Base-by-base conservation (phyloP, 2,329 filamentous ascomycete species). In the Nigrograna mackinnonii region DNA sequence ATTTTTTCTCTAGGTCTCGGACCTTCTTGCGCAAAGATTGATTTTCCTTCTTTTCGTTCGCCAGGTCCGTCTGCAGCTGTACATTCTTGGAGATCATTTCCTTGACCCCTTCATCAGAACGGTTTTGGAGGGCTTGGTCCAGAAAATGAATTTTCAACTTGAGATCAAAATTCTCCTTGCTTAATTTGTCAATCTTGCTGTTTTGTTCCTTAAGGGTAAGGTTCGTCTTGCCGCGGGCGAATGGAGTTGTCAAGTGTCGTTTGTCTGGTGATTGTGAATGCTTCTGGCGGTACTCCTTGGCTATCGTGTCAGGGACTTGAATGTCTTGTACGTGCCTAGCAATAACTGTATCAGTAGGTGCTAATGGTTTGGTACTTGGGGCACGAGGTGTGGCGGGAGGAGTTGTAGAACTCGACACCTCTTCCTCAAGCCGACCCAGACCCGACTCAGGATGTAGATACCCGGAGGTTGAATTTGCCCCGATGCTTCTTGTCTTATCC, bases 71-170 rank as follows among this genome's bases (percentile, higher is more conserved):
- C 69, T 95, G 94, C 36, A 97, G 79, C 64, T 96, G 91, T 4
- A 97, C 92, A 58, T 96, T 99, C 69, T 96, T 92, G 33, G 90
- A 91, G 57, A 97, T 95, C 86, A 96, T 95, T 66, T 96, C 92
- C 71, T 95, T 95, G 66, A 99, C 86, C 50, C 91, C 91, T 71
- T 97, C 92, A 66, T 97, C 92, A 2, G 91, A 96, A 31, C 95
- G 81, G 63, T 92, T 94, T 68, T 95, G 91, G 16, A 99, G 75
- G 2, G 92, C 87, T 67, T 97, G 89, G 59, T 92, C 95, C 36
- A 99, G 79, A 62, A 96, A 99, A 78, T 96, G 95, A 52, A 97
- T 94, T 66, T 96, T 95, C 70, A 97, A 84, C 70, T 97, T 96
- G 41, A 97, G 74, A 65, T 96, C 92, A 64, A 97, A 99, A 34